Evolutionary conservation across 495 filamentous ascomycete species (phyloP).

Genomic region (Lasiosphaeria ovina): DNA sequence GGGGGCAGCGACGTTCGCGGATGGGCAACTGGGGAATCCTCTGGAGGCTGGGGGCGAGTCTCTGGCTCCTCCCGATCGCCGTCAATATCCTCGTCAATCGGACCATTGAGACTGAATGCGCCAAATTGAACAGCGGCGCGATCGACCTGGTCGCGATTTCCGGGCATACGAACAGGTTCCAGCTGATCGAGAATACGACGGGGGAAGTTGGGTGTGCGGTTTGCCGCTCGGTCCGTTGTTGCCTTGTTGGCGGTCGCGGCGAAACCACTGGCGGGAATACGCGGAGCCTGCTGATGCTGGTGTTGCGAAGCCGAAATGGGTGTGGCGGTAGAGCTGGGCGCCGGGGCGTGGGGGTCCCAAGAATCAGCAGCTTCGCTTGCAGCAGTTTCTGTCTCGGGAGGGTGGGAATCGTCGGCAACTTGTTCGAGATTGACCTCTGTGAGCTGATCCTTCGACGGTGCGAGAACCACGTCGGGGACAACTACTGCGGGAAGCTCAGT

Average conservation of each 20-base stretch:
- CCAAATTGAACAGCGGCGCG: slow-evolving; percentile 95
- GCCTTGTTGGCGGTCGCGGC: slow-evolving; percentile 76
- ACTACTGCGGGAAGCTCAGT: slow-evolving; percentile 35
- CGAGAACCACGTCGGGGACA: slow-evolving; percentile 53
- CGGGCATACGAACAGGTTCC: slow-evolving; percentile 97
- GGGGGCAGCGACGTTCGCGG: slow-evolving; percentile 91
- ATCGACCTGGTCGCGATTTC: slow-evolving; percentile 87
- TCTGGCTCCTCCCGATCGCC: slow-evolving; percentile 93
- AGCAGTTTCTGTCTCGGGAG: slow-evolving; percentile 73
- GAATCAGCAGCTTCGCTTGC: slow-evolving; percentile 90
- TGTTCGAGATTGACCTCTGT: slow-evolving; percentile 91
- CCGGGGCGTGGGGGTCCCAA: slow-evolving; percentile 62
- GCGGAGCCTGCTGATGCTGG: slow-evolving; percentile 54
- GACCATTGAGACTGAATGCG: slow-evolving; percentile 84
- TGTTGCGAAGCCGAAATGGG: slow-evolving; percentile 56
- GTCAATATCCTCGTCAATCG: slow-evolving; percentile 77
- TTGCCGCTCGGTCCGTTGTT: slow-evolving; percentile 51
- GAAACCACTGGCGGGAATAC: slow-evolving; percentile 62
- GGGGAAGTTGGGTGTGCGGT: slow-evolving; percentile 71
- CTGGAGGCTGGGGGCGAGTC: slow-evolving; percentile 89
- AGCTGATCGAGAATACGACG: slow-evolving; percentile 88
- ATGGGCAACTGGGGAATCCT: slow-evolving; percentile 86
- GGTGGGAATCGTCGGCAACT: slow-evolving; percentile 73
- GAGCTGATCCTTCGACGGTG: slow-evolving; percentile 76
- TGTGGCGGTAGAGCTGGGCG: slow-evolving; percentile 49